Conservation (phyloP, 2,329 filamentous ascomycete species). For the Botrytis fabae region DNA sequence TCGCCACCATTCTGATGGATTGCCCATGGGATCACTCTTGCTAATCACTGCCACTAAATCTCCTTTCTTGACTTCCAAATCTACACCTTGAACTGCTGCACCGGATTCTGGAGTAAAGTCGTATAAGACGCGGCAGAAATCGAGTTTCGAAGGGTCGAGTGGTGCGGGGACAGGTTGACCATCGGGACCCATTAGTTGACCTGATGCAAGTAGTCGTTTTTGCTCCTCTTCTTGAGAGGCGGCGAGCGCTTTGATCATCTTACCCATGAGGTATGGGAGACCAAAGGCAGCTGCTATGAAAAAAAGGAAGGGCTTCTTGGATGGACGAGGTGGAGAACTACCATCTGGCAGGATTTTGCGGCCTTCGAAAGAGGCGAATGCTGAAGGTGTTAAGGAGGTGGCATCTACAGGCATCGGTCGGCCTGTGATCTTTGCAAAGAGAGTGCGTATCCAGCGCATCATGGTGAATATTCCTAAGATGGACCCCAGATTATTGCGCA, state of each 20-base stretch:
- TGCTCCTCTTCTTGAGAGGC: constrained; percentile 83
- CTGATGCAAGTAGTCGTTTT: constrained; percentile 56
- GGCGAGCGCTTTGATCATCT: constrained; percentile 84
- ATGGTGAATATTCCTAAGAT: constrained; percentile 94
- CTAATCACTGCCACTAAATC: constrained; percentile 92
- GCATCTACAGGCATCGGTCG: constrained; percentile 86
- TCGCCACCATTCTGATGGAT: constrained; percentile 95
- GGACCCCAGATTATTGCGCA: constrained; percentile 90
- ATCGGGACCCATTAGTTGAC: constrained; percentile 53
- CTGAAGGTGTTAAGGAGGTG: constrained; percentile 81
- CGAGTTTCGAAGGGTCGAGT: constrained; percentile 85
- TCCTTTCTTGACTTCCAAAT: constrained; percentile 89
- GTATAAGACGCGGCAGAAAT: constrained; percentile 93
- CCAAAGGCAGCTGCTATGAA: constrained; percentile 94
- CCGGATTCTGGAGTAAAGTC: constrained; percentile 84
- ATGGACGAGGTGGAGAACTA: constrained; percentile 65
- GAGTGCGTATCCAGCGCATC: constrained; percentile 89
- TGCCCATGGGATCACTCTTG: constrained; percentile 89
- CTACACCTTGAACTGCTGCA: constrained; percentile 67
- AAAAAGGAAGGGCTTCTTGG: constrained; percentile 93
- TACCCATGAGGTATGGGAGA: constrained; percentile 94
- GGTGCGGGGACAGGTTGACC: constrained; percentile 48
- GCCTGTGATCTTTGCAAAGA: constrained; percentile 89
- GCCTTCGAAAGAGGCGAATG: constrained; percentile 87
- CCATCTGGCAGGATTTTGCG: constrained; percentile 64